These are phyloP conservation scores for Fomitiporia mediterranea DNA, from an alignment of 1,284 basidiomycete genomes.

Conservation along the genomic window DNA sequence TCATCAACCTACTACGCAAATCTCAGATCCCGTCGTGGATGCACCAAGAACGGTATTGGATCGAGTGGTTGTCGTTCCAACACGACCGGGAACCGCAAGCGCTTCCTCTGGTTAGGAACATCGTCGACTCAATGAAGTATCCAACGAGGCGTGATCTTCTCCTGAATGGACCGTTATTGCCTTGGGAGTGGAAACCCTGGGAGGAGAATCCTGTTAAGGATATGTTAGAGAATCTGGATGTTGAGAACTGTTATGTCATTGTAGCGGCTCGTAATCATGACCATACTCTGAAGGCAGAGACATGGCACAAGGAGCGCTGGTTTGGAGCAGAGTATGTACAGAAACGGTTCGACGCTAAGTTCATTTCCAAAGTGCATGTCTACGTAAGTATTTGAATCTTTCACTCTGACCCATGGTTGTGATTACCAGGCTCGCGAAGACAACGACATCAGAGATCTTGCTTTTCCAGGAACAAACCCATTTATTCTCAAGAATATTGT, in stretches of 20 bases:
- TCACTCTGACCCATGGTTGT: neutral
- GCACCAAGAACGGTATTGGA: slow-evolving; percentile 73
- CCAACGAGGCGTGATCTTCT: slow-evolving; percentile 79
- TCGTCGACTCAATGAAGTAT: slow-evolving; percentile 80
- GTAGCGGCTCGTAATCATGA: slow-evolving; percentile 47
- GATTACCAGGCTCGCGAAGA: slow-evolving; percentile 48
- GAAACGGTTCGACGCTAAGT: slow-evolving; percentile 37
- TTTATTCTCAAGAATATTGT: too few relatives aligned
- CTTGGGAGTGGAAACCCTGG: slow-evolving; percentile 72
- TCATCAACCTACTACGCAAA: too few relatives aligned
- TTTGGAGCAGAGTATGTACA: slow-evolving; percentile 75
- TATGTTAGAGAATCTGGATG: too few relatives aligned
- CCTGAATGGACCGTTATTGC: slow-evolving; percentile 69
- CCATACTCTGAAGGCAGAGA: slow-evolving; percentile 40
- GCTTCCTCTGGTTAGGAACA: slow-evolving; percentile 74
- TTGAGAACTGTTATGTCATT: too few relatives aligned
- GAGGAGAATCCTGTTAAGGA: too few relatives aligned
- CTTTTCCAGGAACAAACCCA: too few relatives aligned
- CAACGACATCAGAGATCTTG: slow-evolving; percentile 46
- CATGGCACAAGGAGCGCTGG: too few relatives aligned
- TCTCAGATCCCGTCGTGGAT: too few relatives aligned
- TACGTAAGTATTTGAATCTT: neutral
- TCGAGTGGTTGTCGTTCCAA: slow-evolving; percentile 78
- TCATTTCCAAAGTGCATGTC: slow-evolving; percentile 49
- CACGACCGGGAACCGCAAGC: slow-evolving; percentile 85